Evolutionary conservation across 768 basidiomycete genomes (phyloP).

Genomic region (Suillus subluteus): DNA sequence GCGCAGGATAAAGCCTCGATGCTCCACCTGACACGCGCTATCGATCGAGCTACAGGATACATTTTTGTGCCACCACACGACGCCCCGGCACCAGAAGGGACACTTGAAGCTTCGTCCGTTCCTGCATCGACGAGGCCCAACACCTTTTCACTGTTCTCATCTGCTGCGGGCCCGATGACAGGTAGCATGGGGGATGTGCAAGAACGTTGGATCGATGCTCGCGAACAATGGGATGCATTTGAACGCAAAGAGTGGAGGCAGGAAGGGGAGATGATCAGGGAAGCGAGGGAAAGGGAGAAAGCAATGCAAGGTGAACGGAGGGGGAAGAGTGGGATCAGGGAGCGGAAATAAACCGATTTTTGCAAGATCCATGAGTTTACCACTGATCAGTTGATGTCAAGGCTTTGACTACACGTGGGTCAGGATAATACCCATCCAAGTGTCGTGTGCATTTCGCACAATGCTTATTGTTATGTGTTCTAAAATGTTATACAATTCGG

Average conservation of each 20-base stretch:
- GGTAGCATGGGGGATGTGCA: conserved; percentile 78
- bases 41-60: conserved; percentile 94
- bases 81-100: conserved; percentile 36
- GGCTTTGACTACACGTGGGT: background rate
- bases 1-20: conserved; percentile 90
- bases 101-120: conserved; percentile 33
- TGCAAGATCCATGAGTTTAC: background rate
- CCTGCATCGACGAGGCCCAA: conserved; percentile 59
- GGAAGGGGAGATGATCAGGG: conserved; percentile 58
- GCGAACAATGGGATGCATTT: conserved; percentile 79
- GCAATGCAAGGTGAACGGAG: conserved; percentile 8
- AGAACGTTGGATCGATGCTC: conserved; percentile 91
- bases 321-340: conserved; percentile 27
- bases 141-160: conserved; percentile 66
- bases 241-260: conserved; percentile 78
- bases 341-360: conserved; percentile 26
- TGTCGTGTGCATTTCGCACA: background rate
- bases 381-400: background rate
- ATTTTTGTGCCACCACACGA: conserved; percentile 71
- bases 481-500: background rate
- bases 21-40: conserved; percentile 79
- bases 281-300: conserved; percentile 22
- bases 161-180: conserved; percentile 57
- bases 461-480: background rate
- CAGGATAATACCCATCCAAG: background rate